phyloP scores from a whole-genome alignment of 2,329 filamentous ascomycete genomes.

The Trichoderma koningiopsis region DNA sequence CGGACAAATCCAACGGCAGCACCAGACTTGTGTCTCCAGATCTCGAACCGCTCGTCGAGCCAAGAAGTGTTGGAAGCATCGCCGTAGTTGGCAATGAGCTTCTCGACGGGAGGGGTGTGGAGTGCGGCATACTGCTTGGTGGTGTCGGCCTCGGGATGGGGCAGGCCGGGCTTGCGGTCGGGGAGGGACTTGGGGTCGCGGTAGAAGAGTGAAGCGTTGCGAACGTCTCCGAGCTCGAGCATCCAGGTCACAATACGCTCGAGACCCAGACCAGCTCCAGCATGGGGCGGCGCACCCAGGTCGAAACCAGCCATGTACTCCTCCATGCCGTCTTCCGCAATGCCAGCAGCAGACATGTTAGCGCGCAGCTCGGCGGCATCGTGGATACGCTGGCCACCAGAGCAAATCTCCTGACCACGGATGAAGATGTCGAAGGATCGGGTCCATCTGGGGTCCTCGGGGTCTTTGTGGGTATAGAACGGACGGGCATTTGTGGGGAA shows the following conservation, averaged over 20 bases:
- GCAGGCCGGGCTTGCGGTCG: constrained; percentile 64
- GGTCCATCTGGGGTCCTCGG: constrained; percentile 70
- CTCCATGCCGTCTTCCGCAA: constrained; percentile 80
- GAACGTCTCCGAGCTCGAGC: constrained; percentile 84
- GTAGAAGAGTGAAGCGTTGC: constrained; percentile 83
- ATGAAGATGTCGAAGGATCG: constrained; percentile 97
- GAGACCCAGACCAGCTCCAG: constrained; percentile 84
- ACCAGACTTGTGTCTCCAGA: constrained; percentile 84
- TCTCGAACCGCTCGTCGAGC: constrained; percentile 84
- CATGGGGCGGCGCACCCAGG: constrained; percentile 85
- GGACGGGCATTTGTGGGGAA: constrained; percentile 83
- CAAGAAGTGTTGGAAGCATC: constrained; percentile 93
- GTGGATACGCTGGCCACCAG: constrained; percentile 91
- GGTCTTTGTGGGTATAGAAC: constrained; percentile 88
- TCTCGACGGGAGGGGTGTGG: constrained; percentile 73
- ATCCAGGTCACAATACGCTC: constrained; percentile 87
- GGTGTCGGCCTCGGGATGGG: constrained; percentile 86
- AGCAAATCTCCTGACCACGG: constrained; percentile 88
- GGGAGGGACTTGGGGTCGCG: constrained; percentile 88
- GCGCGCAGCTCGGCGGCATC: constrained; percentile 72
- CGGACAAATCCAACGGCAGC: constrained; percentile 84
- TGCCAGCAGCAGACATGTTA: constrained; percentile 74
- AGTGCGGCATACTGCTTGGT: constrained; percentile 49
- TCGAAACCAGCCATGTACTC: constrained; percentile 89
- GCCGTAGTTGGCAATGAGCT: constrained; percentile 92